Evolutionary conservation across 2,329 filamentous ascomycete species (phyloP), one percentile per base, ranked within the genome.

Genomic region (Blumeria hordei): DNA sequence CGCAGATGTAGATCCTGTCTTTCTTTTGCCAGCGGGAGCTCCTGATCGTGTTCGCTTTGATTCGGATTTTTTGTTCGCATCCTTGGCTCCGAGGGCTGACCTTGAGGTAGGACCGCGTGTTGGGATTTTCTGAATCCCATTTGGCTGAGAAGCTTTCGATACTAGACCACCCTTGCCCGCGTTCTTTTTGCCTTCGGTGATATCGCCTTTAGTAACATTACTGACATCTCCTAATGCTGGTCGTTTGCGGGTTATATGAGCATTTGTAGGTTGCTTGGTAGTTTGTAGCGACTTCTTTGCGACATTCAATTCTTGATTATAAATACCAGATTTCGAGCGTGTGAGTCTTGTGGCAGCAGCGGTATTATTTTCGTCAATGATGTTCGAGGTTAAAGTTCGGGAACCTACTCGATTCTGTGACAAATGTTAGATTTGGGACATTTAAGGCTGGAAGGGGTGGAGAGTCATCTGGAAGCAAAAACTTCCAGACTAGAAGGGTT

Each of bases 191-290:
- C 75, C 78, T 55, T 85, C 83, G 59, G 74, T 71, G 6, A 69
- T 73, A 55, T 85, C 84, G 51, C 76, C 75, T 69, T 95, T 96
- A 63, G 80, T 80, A 59, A 94, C 83, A 71, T 98, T 98, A 77
- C 88, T 96, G 62, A 95, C 84, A 72, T 98, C 92, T 57, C 85
- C 88, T 39, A 98, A 76, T 52, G 86, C 88, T 63, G 83, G 78
- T 65, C 92, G 86, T 72, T 85, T 92, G 65, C 83, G 77, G 58
- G 73, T 73, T 51, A 73, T 68, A 63, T 73, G 68, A 54, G 72
- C 70, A 56, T 68, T 67, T 61, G 69, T 73, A 33, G 73, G 69
- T 14, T 79, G 70, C 68, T 81, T 86, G 71, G 88, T 88, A 53
- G 79, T 73, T 68, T 84, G 81, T 54, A 86, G 69, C 33, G 78